Conservation (phyloP, 176 grass and related monocot genomes). For the Typha latifolia region DNA sequence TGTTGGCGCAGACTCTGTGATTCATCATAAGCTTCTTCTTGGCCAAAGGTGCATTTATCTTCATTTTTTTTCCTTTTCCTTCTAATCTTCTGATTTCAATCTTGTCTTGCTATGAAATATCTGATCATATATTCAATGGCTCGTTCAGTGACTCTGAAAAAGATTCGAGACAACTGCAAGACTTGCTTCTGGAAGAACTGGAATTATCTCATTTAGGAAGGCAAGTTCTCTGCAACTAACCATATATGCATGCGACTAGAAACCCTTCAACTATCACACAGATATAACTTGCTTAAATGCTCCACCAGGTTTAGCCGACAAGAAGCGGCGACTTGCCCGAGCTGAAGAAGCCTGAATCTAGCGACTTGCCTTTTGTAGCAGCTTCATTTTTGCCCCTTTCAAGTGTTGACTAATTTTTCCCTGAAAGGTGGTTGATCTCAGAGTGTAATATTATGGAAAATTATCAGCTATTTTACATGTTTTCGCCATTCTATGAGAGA, state of each 20-base stretch:
- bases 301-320: conserved; percentile 43
- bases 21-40: conserved; percentile 68
- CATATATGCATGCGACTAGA: background rate
- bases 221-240: conserved; percentile 25
- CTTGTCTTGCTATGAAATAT: background rate
- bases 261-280: background rate
- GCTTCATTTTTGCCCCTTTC: no score
- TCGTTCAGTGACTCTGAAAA: conserved; percentile 32
- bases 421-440: no score
- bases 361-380: no score
- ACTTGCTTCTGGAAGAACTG: conserved; percentile 71
- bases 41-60: conserved; percentile 38
- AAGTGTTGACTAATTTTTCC: no score
- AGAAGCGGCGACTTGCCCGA: conserved; percentile 6
- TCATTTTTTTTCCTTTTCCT: background rate
- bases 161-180: conserved; percentile 39
- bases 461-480: no score
- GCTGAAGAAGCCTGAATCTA: background rate
- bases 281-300: conserved; percentile 2
- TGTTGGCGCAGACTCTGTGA: conserved; percentile 37
- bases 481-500: background rate
- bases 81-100: background rate
- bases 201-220: conserved; percentile 61
- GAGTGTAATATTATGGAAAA: no score
- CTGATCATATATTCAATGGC: conserved; percentile 12